Percentiles rank a stretch among this genome's conserved stretches.
These are phyloP conservation scores for Fusarium kyushuense DNA, from an alignment of 2,329 filamentous ascomycete genomes.

Conservation along the genomic window DNA sequence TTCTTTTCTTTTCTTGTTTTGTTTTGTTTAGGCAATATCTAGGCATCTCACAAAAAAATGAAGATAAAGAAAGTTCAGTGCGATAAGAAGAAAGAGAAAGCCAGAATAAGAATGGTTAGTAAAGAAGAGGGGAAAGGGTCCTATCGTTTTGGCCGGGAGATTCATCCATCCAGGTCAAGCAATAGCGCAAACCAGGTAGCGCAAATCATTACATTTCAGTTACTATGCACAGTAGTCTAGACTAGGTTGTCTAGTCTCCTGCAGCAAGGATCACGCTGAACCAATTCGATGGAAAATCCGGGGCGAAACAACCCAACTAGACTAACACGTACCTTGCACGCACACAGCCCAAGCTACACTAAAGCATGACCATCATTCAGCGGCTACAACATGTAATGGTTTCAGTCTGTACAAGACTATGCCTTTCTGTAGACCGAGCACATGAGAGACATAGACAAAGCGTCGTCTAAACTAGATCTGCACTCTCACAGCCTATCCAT, in stretches of 20 bases:
- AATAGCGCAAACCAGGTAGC: constrained; percentile 8
- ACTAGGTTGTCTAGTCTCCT: constrained; percentile 14
- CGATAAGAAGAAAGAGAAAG: neutral
- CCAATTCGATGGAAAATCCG: constrained; percentile 49
- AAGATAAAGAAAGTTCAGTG: constrained; percentile 2
- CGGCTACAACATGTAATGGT: neutral
- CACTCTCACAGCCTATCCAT: neutral
- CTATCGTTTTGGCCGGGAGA: constrained; percentile 1
- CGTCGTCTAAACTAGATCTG: neutral
- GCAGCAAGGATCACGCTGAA: constrained; percentile 46
- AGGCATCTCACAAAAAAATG: neutral
- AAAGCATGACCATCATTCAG: neutral
- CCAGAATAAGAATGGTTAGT: constrained; percentile 6
- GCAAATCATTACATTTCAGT: constrained; percentile 16
- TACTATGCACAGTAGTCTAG: neutral
- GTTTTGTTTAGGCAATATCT: constrained; percentile 10
- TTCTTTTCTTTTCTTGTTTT: no score
- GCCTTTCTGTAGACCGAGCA: constrained; percentile 39
- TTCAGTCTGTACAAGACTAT: constrained; percentile 5
- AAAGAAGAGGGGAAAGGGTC: constrained; percentile 29
- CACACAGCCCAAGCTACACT: constrained; percentile 1
- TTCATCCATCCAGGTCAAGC: constrained; percentile 7
- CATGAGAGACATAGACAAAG: neutral
- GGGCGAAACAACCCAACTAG: constrained; percentile 24
- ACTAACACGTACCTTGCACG: constrained; percentile 1